Percentiles rank a stretch among this genome's conserved stretches.
Conservation (phyloP, 352 stramenopile genomes). For the Pythium pyrilobum region DNA sequence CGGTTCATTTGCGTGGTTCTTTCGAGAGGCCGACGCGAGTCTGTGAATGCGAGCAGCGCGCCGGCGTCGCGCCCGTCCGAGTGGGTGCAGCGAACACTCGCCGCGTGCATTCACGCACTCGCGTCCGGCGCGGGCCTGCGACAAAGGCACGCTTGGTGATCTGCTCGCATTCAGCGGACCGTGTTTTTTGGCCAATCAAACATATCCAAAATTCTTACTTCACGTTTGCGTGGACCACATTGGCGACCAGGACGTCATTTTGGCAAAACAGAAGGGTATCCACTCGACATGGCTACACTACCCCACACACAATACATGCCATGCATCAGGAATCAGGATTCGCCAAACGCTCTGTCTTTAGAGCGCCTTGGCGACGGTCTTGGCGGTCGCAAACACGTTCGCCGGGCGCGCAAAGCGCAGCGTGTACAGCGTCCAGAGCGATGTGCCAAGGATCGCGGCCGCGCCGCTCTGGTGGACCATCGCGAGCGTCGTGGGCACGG, state of each 20-base stretch:
- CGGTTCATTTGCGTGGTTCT: conserved; percentile 34
- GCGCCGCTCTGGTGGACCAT: conserved; percentile 88
- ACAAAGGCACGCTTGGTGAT: conserved; percentile 1
- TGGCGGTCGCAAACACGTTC: conserved; percentile 23
- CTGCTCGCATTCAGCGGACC: conserved; percentile 25
- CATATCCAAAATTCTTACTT: not conserved
- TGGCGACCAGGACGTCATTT: conserved; percentile 16
- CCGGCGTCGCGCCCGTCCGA: not conserved
- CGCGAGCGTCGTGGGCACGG: conserved; percentile 91
- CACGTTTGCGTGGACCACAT: too few species aligned
- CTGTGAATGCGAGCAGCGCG: conserved; percentile 4
- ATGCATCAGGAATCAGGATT: too few species aligned
- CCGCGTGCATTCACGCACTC: not conserved
- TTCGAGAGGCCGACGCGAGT: not conserved
- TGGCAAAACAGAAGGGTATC: too few species aligned
- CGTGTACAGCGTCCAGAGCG: conserved; percentile 58
- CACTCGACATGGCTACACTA: too few species aligned
- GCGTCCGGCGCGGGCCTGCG: not conserved
- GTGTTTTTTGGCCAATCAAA: not conserved
- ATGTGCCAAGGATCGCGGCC: conserved; percentile 47
- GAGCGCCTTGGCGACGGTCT: conserved; percentile 14
- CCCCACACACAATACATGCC: too few species aligned
- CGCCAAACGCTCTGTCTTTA: conserved; percentile 18
- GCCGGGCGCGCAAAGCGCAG: conserved; percentile 53
- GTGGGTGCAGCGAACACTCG: too few species aligned